Evolutionary conservation across 164 flowering plant genomes (phyloP).

Genomic region (Euptelea pleiosperma): DNA sequence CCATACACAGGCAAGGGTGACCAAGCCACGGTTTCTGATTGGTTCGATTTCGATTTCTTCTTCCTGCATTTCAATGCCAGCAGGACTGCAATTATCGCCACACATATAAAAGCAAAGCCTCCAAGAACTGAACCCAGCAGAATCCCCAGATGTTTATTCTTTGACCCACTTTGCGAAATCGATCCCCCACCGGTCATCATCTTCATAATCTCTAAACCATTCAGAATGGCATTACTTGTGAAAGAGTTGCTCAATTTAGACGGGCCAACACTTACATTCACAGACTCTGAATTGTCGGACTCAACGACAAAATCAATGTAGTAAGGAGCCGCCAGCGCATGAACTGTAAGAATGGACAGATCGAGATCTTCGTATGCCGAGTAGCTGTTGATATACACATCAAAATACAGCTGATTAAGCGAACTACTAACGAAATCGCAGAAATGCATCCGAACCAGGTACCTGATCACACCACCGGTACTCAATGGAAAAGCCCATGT

Average conservation of each 20-base stretch:
- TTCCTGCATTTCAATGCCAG: constrained; percentile 29
- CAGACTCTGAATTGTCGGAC: constrained; percentile 23
- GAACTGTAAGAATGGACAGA: constrained; percentile 31
- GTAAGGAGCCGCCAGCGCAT: constrained; percentile 51
- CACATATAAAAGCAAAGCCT: constrained; percentile 32
- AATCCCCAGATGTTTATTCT: constrained; percentile 32
- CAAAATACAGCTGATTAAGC: constrained; percentile 48
- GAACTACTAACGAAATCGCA: constrained; percentile 73
- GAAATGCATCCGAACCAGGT: constrained; percentile 79
- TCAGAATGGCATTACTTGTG: constrained; percentile 55
- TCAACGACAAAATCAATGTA: constrained; percentile 58
- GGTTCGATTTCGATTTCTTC: constrained; percentile 36
- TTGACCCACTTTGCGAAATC: constrained; percentile 7
- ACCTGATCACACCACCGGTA: constrained; percentile 10
- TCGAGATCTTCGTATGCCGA: constrained; percentile 53
- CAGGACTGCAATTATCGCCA: constrained; percentile 22
- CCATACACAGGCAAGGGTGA: constrained; percentile 45
- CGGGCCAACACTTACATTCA: constrained; percentile 64
- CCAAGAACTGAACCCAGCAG: constrained; percentile 43
- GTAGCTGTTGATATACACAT: constrained; percentile 53
- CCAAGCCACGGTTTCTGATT: constrained; percentile 53
- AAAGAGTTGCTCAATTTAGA: constrained; percentile 36
- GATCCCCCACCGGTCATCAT: constrained; percentile 28
- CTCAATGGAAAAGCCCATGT: constrained; percentile 53
- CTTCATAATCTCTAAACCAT: constrained; percentile 87